phyloP scores from a whole-genome alignment of 108 stramenopile genomes.

The Chaetoceros muelleri region DNA sequence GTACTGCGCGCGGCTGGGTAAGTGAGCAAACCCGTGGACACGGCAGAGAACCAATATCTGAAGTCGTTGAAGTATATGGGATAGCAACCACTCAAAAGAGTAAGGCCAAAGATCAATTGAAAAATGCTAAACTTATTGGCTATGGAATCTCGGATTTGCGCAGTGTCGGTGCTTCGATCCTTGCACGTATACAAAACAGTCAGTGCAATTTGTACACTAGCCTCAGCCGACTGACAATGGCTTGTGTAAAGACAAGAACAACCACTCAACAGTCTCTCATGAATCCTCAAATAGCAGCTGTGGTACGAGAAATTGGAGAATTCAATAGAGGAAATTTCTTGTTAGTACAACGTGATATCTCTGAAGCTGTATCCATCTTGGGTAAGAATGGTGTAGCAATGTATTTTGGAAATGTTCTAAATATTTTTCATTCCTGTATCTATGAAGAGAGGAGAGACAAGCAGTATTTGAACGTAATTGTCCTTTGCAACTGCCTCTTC shows the following conservation, averaged over 20 bases:
- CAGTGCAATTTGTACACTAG: slow-evolving; percentile 43
- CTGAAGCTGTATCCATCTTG: neutral
- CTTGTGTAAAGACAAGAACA: slow-evolving; percentile 8
- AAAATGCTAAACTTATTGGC: slow-evolving; percentile 41
- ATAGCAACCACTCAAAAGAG: neutral
- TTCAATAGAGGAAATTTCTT: neutral
- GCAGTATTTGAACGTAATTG: slow-evolving; percentile 44
- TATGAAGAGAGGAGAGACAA: slow-evolving; percentile 70
- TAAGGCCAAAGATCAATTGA: neutral
- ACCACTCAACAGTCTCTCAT: neutral
- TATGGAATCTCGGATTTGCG: slow-evolving; percentile 57
- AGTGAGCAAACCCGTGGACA: slow-evolving; percentile 88
- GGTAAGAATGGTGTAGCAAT: slow-evolving; percentile 19
- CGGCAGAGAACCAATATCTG: slow-evolving; percentile 88
- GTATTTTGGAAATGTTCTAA: slow-evolving; percentile 59
- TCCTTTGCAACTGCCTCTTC: slow-evolving; percentile 13
- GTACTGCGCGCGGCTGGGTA: slow-evolving; percentile 80
- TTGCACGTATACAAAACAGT: slow-evolving; percentile 57
- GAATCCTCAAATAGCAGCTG: neutral
- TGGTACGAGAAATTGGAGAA: neutral
- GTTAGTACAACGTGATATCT: neutral
- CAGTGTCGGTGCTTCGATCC: slow-evolving; percentile 43
- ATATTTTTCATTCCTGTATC: slow-evolving; percentile 43
- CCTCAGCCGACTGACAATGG: slow-evolving; percentile 36
- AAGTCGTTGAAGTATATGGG: slow-evolving; percentile 54